A percentile compares a stretch with the other conserved stretches of the same genome.
These are phyloP conservation scores for Pestalotiopsis fici DNA, from an alignment of 2,329 filamentous ascomycete genomes.

Conservation along the genomic window DNA sequence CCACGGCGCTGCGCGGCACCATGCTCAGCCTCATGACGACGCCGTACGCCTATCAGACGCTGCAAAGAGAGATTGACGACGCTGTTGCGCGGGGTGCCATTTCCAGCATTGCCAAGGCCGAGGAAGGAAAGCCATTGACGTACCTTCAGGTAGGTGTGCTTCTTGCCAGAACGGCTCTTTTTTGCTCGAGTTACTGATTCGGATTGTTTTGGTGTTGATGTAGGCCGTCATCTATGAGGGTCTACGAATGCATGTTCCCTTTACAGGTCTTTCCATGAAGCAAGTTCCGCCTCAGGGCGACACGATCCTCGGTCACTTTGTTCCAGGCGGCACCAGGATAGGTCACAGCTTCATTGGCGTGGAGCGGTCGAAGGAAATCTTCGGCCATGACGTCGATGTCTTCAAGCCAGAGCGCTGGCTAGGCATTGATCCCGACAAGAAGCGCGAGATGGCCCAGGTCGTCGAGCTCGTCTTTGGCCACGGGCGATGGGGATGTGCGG, in stretches of 20 bases:
- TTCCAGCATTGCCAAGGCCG: conserved; percentile 28
- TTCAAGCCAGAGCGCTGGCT: conserved; percentile 15
- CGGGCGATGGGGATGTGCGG: conserved; percentile 37
- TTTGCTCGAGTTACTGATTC: background rate
- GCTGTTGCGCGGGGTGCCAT: conserved; percentile 29
- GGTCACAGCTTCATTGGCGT: conserved; percentile 8
- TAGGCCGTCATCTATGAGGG: conserved; percentile 16
- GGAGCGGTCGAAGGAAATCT: conserved; percentile 8
- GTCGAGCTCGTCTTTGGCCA: conserved; percentile 38
- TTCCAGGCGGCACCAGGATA: conserved; percentile 10
- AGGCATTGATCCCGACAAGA: conserved; percentile 18
- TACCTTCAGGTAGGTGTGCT: conserved; percentile 18
- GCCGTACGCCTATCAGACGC: conserved; percentile 41
- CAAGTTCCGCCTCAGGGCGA: conserved; percentile 11
- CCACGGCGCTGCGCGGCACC: conserved; percentile 48
- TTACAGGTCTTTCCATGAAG: conserved; percentile 9
- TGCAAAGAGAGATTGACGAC: conserved; percentile 46
- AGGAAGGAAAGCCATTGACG: conserved; percentile 29
- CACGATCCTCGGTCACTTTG: conserved; percentile 10
- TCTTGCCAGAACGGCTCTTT: background rate
- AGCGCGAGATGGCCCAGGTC: conserved; percentile 27
- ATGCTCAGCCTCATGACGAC: conserved; percentile 49
- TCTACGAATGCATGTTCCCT: conserved; percentile 10
- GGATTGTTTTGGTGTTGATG: background rate
- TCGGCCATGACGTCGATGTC: conserved; percentile 10